These are phyloP conservation scores for Debaryomyces singareniensis DNA, from an alignment of 1,139 yeast genomes.

Conservation along the genomic window DNA sequence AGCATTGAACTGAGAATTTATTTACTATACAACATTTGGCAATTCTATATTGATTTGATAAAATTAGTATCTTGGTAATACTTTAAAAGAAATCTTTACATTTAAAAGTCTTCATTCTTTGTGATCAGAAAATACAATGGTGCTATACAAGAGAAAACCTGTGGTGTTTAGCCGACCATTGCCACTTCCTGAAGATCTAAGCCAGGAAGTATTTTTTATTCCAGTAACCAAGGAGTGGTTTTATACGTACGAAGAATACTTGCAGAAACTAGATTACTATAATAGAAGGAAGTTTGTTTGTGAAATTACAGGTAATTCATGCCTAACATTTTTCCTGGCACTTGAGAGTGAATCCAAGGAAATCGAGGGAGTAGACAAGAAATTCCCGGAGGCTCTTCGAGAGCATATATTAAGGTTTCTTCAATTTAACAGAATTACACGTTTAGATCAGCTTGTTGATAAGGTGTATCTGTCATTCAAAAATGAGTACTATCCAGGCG, in stretches of 20 bases:
- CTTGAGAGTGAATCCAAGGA: constrained; percentile 65
- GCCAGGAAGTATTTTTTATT: constrained; percentile 66
- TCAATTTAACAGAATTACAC: constrained; percentile 76
- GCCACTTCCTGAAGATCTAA: constrained; percentile 45
- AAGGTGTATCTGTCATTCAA: constrained; percentile 71
- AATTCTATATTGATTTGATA: too few relatives aligned
- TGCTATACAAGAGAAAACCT: constrained; percentile 65
- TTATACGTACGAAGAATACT: constrained; percentile 63
- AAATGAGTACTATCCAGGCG: constrained; percentile 89
- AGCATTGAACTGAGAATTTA: too few relatives aligned
- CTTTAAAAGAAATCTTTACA: too few relatives aligned
- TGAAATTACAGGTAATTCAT: constrained; percentile 92
- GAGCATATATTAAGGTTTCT: constrained; percentile 84
- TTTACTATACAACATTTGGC: too few relatives aligned
- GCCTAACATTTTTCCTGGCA: constrained; percentile 88
- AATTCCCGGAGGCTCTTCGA: constrained; percentile 85
- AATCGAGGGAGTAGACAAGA: constrained; percentile 64
- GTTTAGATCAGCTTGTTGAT: constrained; percentile 84
- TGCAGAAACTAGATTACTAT: constrained; percentile 65
- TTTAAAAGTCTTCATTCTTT: too few relatives aligned
- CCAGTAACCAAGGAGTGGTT: constrained; percentile 90
- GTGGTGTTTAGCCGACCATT: constrained; percentile 55
- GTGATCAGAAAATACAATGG: constrained; percentile 45
- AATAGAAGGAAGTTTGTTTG: constrained; percentile 79
- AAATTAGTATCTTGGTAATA: too few relatives aligned